Evolutionary conservation across 129 eudicot genomes (phyloP).

Genomic region (Helianthus annuus): DNA sequence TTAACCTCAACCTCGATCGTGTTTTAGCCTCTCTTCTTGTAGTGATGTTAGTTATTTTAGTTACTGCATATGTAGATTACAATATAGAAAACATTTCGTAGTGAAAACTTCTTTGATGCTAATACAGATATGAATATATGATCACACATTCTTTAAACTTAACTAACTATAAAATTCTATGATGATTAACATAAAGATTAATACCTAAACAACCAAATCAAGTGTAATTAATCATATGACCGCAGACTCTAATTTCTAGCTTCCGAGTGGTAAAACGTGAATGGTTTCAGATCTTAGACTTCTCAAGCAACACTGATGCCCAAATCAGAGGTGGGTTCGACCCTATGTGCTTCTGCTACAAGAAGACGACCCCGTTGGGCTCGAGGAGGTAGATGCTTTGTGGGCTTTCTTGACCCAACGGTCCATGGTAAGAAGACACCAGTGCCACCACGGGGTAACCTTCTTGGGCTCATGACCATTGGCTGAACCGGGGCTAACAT

Average conservation of each 20-base stretch:
- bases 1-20: slow-evolving; percentile 21
- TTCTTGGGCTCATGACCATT: slow-evolving; percentile 60
- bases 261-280: slow-evolving; percentile 9
- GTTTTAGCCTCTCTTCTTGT: slow-evolving; percentile 29
- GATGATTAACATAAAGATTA: slow-evolving; percentile 5
- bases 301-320: slow-evolving; percentile 48
- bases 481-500: slow-evolving; percentile 82
- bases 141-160: slow-evolving; percentile 9
- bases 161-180: slow-evolving; percentile 17
- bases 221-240: slow-evolving; percentile 16
- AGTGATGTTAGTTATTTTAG: slow-evolving; percentile 21
- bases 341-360: slow-evolving; percentile 51
- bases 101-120: slow-evolving; percentile 25
- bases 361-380: slow-evolving; percentile 86
- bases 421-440: slow-evolving; percentile 98
- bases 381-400: slow-evolving; percentile 92
- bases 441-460: slow-evolving; percentile 81
- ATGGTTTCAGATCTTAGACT: neutral
- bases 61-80: slow-evolving; percentile 27
- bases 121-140: slow-evolving; percentile 19
- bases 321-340: slow-evolving; percentile 60
- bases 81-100: slow-evolving; percentile 16
- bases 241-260: slow-evolving; percentile 12
- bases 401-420: slow-evolving; percentile 60
- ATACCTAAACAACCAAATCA: slow-evolving; percentile 20